Evolutionary conservation across 2,329 filamentous ascomycete genomes (phyloP).

Genomic region (Pezicula radicicola): DNA sequence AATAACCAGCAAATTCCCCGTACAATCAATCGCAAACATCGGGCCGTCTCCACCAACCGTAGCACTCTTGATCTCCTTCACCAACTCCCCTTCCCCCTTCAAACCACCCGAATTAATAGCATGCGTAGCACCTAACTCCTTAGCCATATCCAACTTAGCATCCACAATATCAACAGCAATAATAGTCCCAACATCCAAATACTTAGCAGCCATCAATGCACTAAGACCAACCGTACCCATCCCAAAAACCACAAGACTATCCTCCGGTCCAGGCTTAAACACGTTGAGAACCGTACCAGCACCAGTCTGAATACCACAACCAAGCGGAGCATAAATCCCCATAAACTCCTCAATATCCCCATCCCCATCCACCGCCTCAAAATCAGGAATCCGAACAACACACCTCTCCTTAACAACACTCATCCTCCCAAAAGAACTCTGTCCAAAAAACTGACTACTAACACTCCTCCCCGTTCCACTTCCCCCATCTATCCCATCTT

Average conservation of each 20-base stretch:
- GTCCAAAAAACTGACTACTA: constrained; percentile 26
- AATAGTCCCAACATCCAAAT: constrained; percentile 28
- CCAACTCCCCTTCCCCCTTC: constrained; percentile 24
- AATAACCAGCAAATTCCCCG: constrained; percentile 26
- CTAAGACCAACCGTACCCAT: constrained; percentile 35
- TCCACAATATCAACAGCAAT: constrained; percentile 43
- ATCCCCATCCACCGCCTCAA: constrained; percentile 5
- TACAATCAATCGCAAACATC: constrained; percentile 29
- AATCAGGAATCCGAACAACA: constrained; percentile 19
- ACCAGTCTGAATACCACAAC: constrained; percentile 39
- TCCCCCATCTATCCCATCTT: background rate
- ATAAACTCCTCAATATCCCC: constrained; percentile 11
- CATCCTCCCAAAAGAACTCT: constrained; percentile 24
- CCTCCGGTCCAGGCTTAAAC: constrained; percentile 21
- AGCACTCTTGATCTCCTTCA: constrained; percentile 24
- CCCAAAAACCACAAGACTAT: constrained; percentile 33
- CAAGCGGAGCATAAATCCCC: constrained; percentile 33
- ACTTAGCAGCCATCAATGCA: constrained; percentile 34
- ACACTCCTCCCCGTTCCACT: constrained; percentile 5
- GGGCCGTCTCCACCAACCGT: constrained; percentile 20
- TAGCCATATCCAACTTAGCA: constrained; percentile 37
- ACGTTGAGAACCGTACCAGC: constrained; percentile 36
- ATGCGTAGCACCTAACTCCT: constrained; percentile 40
- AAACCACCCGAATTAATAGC: constrained; percentile 28
- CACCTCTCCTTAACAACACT: constrained; percentile 20